These are phyloP conservation scores for Cercospora beticola DNA, from an alignment of 2,329 filamentous ascomycete species.

Conservation along the genomic window DNA sequence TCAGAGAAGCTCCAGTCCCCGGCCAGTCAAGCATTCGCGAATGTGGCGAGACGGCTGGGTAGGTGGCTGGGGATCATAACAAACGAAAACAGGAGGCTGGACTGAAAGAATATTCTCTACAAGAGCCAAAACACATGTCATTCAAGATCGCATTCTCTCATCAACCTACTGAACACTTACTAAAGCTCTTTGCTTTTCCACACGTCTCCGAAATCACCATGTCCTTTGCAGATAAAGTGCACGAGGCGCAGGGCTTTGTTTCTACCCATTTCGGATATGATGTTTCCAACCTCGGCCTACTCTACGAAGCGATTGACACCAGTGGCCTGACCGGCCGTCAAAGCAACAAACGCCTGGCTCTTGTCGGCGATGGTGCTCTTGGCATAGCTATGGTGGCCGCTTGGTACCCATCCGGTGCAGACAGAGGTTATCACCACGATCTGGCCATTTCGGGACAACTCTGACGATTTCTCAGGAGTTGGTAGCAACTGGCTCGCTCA, in stretches of 20 bases:
- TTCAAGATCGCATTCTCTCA: not conserved
- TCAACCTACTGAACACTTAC: no score
- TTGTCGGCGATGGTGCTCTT: slow-evolving; percentile 3
- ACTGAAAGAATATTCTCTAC: no score
- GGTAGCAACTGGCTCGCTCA: no score
- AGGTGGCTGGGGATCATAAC: no score
- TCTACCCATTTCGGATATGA: not conserved
- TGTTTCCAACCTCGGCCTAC: not conserved
- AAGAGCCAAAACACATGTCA: not conserved
- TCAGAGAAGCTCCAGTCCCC: no score
- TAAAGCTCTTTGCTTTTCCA: no score
- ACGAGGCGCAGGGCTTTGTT: not conserved
- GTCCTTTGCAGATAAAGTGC: not conserved
- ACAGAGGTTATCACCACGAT: not conserved
- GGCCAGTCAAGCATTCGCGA: no score
- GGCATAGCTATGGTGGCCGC: not conserved
- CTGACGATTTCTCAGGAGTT: no score
- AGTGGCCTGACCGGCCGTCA: not conserved
- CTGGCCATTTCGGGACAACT: no score
- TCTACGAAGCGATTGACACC: not conserved
- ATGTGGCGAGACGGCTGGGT: no score
- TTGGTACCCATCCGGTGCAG: slow-evolving; percentile 1
- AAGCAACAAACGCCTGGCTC: not conserved
- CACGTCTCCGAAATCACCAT: no score
- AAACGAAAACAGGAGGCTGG: no score